Percentiles rank a stretch among this genome's conserved stretches.
Evolutionary conservation across 202 grass and related monocot genomes (phyloP).

Genomic region (Bolboschoenoplectus hybrid): DNA sequence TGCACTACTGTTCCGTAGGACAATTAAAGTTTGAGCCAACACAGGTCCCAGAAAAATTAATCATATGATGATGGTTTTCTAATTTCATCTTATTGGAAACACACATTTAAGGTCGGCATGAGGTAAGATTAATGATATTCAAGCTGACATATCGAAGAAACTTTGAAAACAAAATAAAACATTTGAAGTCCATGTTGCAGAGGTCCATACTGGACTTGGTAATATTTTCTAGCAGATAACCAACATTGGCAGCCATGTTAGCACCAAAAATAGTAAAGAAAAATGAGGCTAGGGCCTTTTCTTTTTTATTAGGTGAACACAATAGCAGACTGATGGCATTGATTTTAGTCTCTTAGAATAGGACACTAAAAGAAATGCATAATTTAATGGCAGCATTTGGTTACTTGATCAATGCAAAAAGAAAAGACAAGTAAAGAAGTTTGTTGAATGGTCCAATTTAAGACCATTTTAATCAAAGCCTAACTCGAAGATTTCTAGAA

Average conservation of each 20-base stretch:
- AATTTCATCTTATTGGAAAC: constrained; percentile 14
- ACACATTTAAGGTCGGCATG: neutral
- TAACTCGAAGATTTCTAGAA: neutral
- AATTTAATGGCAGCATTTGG: neutral
- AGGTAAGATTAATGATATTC: neutral
- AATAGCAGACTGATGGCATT: neutral
- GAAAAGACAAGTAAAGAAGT: neutral
- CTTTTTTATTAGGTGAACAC: neutral
- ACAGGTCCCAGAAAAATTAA: neutral
- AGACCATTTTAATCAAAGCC: neutral
- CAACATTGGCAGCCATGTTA: neutral
- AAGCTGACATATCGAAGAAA: neutral
- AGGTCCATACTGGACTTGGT: neutral
- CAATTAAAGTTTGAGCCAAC: neutral
- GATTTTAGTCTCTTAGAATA: neutral
- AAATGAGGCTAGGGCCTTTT: neutral
- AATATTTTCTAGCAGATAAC: neutral
- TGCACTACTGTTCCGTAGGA: neutral
- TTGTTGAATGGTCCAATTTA: constrained; percentile 3
- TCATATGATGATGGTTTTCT: neutral
- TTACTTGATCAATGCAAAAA: neutral
- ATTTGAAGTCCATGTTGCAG: constrained; percentile 3
- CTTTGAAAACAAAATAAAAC: neutral
- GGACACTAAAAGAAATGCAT: neutral
- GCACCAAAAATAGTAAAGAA: neutral